phyloP scores from a whole-genome alignment of 2,329 filamentous ascomycete species.

The Leptographium lundbergii region DNA sequence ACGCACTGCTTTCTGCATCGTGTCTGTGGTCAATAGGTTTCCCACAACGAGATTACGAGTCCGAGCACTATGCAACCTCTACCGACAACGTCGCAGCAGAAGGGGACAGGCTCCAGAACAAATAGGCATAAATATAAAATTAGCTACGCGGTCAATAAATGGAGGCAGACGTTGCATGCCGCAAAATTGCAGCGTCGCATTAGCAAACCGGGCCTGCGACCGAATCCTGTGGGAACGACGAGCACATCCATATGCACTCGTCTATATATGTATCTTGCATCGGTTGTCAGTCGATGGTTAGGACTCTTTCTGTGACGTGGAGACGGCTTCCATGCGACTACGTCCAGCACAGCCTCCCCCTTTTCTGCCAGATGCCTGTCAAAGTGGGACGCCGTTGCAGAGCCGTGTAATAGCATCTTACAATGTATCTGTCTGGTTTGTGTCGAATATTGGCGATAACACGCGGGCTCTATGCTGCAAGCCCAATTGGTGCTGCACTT shows the following conservation, averaged over 20 bases:
- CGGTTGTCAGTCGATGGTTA: not conserved
- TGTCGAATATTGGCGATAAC: not conserved
- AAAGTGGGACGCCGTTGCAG: conserved; percentile 1
- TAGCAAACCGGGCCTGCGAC: not conserved
- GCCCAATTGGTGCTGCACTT: no score
- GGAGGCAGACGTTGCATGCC: not conserved
- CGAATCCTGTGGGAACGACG: not conserved
- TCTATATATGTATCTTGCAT: not conserved
- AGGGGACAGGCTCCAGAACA: not conserved
- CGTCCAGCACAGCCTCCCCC: conserved; percentile 1
- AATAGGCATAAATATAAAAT: conserved; percentile 3
- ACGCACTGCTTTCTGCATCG: not conserved
- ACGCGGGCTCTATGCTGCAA: no score
- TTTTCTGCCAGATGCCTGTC: not conserved
- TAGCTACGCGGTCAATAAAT: not conserved
- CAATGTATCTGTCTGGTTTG: not conserved
- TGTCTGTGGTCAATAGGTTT: not conserved
- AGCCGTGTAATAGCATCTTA: not conserved
- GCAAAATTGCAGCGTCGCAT: not conserved
- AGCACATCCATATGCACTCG: not conserved
- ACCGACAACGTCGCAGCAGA: not conserved
- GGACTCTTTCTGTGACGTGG: not conserved
- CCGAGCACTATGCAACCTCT: not conserved
- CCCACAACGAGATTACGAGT: not conserved
- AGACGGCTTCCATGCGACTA: not conserved